phyloP scores from a whole-genome alignment of 176 grass and related monocot genomes.

The Aechmea fasciata region DNA sequence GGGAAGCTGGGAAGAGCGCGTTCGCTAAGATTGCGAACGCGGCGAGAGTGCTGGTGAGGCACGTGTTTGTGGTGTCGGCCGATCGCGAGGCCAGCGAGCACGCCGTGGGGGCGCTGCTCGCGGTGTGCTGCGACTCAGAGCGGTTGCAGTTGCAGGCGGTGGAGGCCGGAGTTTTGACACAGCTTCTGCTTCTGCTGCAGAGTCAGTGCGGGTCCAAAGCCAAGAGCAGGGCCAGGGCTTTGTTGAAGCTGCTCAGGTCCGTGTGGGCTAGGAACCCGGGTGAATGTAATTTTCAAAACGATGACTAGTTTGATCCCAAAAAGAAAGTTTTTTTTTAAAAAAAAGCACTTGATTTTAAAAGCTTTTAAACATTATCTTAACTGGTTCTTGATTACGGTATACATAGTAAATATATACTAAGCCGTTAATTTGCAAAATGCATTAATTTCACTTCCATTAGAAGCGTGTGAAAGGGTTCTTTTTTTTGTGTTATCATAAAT shows the following conservation, averaged over 20 bases:
- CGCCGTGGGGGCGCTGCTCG: constrained; percentile 54
- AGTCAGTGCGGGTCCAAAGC: constrained; percentile 64
- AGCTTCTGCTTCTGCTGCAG: constrained; percentile 75
- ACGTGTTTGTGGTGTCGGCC: constrained; percentile 64
- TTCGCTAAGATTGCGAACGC: constrained; percentile 27
- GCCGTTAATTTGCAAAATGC: too few relatives aligned
- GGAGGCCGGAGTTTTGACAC: constrained; percentile 50
- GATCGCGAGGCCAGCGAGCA: constrained; percentile 69
- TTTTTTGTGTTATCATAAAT: too few relatives aligned
- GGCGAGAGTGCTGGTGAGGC: constrained; percentile 41
- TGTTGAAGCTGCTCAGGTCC: constrained; percentile 68
- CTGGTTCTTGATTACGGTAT: too few relatives aligned
- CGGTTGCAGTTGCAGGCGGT: constrained; percentile 30
- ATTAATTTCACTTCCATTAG: too few relatives aligned
- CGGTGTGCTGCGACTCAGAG: constrained; percentile 42
- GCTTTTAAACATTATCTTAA: too few relatives aligned
- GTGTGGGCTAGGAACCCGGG: constrained; percentile 25
- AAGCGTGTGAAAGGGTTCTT: too few relatives aligned
- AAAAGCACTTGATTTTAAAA: too few relatives aligned
- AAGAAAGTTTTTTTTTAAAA: too few relatives aligned
- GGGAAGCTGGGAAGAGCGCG: constrained; percentile 36
- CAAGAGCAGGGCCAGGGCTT: constrained; percentile 48
- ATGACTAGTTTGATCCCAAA: background rate
- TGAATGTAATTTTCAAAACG: background rate
- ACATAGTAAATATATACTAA: too few relatives aligned